Percentiles rank a stretch among this genome's conserved stretches.
Evolutionary conservation across 1,284 basidiomycete genomes (phyloP).

Genomic region (Puccinia triticina): DNA sequence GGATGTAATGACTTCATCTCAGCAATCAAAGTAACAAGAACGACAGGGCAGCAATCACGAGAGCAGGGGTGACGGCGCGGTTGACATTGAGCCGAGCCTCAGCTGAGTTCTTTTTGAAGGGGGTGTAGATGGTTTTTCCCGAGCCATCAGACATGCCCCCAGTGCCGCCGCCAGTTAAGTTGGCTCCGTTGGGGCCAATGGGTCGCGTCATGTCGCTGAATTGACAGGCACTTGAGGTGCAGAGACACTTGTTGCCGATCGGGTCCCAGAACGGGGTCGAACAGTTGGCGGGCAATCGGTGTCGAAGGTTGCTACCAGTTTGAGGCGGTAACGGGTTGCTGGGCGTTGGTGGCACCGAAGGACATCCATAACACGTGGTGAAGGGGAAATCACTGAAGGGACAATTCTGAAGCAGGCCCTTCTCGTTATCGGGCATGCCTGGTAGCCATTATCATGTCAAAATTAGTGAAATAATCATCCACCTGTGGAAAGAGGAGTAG

Average conservation of each 20-base stretch:
- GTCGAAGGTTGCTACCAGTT: conserved; percentile 62
- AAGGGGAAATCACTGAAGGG: conserved; percentile 74
- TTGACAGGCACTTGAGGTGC: conserved; percentile 66
- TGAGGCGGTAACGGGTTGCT: conserved; percentile 71
- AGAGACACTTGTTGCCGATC: conserved; percentile 69
- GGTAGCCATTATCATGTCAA: not conserved
- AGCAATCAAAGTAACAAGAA: not conserved
- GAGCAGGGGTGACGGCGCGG: not conserved
- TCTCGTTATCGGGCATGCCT: conserved; percentile 53
- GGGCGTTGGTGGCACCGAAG: conserved; percentile 65
- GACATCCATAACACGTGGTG: conserved; percentile 72
- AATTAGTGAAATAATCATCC: not conserved
- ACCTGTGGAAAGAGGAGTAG: conserved; percentile 53
- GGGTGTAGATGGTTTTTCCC: conserved; percentile 21
- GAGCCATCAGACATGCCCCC: conserved; percentile 41
- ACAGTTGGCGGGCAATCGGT: conserved; percentile 69
- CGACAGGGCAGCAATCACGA: not conserved
- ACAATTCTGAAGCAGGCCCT: conserved; percentile 67
- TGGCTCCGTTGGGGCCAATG: conserved; percentile 73
- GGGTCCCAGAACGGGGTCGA: conserved; percentile 79
- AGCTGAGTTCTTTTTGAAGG: conserved; percentile 34
- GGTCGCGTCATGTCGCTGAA: conserved; percentile 70
- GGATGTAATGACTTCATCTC: too few relatives aligned
- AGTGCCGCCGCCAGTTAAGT: conserved; percentile 64
- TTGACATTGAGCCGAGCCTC: not conserved